Evolutionary conservation across 1,139 yeast genomes (phyloP), one percentile per base, ranked within the genome.

Genomic region (Geotrichum europaeum): DNA sequence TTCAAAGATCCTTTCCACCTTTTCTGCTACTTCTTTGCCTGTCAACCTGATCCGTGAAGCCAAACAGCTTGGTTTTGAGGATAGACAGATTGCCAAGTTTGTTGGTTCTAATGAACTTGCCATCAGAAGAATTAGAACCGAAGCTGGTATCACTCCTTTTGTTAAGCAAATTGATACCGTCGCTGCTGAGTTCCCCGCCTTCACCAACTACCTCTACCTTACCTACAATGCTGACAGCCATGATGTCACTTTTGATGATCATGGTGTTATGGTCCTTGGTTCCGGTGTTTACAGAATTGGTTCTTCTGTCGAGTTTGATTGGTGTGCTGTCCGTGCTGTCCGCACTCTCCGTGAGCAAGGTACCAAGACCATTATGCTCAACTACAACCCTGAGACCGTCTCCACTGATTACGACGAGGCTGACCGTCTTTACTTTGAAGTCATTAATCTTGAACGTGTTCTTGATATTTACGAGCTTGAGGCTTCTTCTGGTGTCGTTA

Each of bases 231-330:
- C 97, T 60, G 83, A 90, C 59, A 81, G 84, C 58, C 87, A 87
- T 68, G 99, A 94, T 75, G 86, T 94, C 62, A 82, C 79, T 51
- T 94, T 94, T 72, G 83, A 89, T 70, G 98, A 92, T 65, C 83
- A 89, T 67, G 98, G 99, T 71, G 87, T 95, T 65, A 80, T 94
- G 84, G 99, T 94, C 52, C 81, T 94, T 68, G 99, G 99, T 60
- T 92, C 98, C 13, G 99, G 99, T 79, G 99, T 94, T 60, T 94
- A 94, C 82, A 85, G 99, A 77, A 94, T 94, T 73, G 99, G 99
- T 63, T 92, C 98, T 4, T 92, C 98, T 30, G 99, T 94, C 63
- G 99, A 94, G 78, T 94, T 94, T 70, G 99, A 94, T 77, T 94
- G 99, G 99, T 94, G 99, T 82, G 99, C 98, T 57, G 99, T 94